Conservation (phyloP, 2,329 filamentous ascomycete genomes). For the Fusarium annulatum region DNA sequence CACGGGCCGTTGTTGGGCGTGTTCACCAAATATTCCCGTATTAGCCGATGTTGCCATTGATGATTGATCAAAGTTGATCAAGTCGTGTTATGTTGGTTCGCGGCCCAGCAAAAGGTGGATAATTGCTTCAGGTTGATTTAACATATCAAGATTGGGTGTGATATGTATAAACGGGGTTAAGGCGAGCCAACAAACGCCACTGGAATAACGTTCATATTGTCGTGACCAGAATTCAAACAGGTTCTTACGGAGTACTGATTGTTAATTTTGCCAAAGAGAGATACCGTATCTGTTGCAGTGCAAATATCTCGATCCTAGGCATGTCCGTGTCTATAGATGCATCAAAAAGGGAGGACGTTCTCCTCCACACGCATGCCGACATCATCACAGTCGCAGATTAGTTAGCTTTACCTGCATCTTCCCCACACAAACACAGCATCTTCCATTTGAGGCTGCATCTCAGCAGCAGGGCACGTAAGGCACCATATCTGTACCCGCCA, state of each 20-base stretch:
- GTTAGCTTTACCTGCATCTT: constrained; percentile 30
- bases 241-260: neutral
- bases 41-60: constrained; percentile 16
- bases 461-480: constrained; percentile 16
- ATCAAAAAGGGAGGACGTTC: constrained; percentile 22
- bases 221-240: neutral
- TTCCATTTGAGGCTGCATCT: constrained; percentile 35
- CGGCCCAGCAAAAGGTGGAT: constrained; percentile 7
- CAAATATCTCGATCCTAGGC: neutral
- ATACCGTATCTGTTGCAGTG: neutral
- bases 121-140: constrained; percentile 22
- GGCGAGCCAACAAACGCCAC: neutral
- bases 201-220: no score
- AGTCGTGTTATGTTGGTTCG: constrained; percentile 4
- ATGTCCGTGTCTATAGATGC: constrained; percentile 1
- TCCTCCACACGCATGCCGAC: constrained; percentile 31
- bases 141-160: constrained; percentile 1
- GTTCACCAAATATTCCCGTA: constrained; percentile 14
- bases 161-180: neutral
- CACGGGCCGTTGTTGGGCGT: constrained; percentile 39
- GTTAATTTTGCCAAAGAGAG: neutral
- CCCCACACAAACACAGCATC: constrained; percentile 15
- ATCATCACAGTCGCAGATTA: constrained; percentile 16
- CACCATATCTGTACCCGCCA: constrained; percentile 15
- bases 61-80: constrained; percentile 12